Base-by-base conservation (phyloP, 1,139 yeast species). In the Kodamaea sp. region DNA sequence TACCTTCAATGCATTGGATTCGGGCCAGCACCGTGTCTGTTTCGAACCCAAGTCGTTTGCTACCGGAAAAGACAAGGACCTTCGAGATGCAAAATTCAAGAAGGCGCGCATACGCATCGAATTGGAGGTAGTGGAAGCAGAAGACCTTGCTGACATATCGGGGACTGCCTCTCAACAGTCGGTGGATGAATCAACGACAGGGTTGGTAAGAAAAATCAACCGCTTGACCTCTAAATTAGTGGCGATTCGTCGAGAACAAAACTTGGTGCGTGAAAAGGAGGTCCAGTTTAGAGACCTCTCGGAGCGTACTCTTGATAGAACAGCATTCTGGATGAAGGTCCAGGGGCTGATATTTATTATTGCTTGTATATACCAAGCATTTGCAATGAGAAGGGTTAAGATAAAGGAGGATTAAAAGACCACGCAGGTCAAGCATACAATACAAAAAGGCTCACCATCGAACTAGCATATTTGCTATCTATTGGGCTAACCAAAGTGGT, bases 1-100 rank as follows among this genome's bases (percentile, higher is more conserved):
- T 58, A 75, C 84, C 11, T 65, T 68, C 50, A 65, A 69, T 24
- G 65, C 74, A 1, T 52, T 58, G 31, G 88, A 79, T 31, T 68
- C 80, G 22, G 94, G 94, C 28, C 86, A 81, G 51, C 92, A 84
- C 62, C 66, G 76, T 48, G 72, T 84, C 31, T 84, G 94, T 59
- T 68, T 83, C 49, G 78, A 80, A 38, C 83, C 88, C 4, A 73
- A 77, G 44, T 69, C 78, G 23, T 74, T 74, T 35, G 46, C 8
- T 18, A 7, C 21, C 21, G 21, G 8, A 6, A 18, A 18, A 18
- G 21, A 18, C 6, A 18, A 18, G 9, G 21, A 18, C 21, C 9
- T 18, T 6, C 6, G 21, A 18, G 21, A 18, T 18, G 21, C 9
- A 9, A 18, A 18, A 18, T 18, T 18, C 9, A 18, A 18, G 21